Base-by-base conservation (phyloP, 2,329 filamentous ascomycete genomes). In the Dothiorella sarmentorum region DNA sequence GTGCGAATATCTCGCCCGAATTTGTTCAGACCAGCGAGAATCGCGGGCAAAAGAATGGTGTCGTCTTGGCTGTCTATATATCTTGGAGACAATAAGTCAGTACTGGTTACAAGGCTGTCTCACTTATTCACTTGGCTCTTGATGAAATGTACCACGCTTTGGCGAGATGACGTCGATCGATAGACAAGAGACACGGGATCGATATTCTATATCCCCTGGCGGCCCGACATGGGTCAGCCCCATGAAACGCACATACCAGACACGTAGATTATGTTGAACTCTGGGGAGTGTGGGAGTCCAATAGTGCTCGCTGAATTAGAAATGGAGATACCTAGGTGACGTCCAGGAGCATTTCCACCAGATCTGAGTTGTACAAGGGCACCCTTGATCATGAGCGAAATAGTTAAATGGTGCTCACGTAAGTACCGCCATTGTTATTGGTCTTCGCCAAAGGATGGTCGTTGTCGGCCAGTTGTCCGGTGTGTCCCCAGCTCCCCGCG, bases 201-300 rank as follows among this genome's bases (percentile, higher is more conserved):
- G n/a, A n/a, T 77, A 80, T 38, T 69, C 70, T 72, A 81, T 75
- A 0, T 78, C 78, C n/a, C 72, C 69, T 0, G 73, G 72, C 1
- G 72, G 69, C 0, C 71, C 74, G 0, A 68, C 60, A 58, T 78
- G 74, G 0, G 76, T 80, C 7, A 73, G 62, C 0, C 74, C 74
- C 2, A 64, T 62, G 2, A 76, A 61, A 9, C 70, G 68, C 2
- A 71, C 65, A 26, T 68, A 68, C 68, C 68, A 11, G 65, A 53
- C 2, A 64, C 67, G 47, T 76, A 79, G n/a, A n/a, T n/a, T n/a
- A n/a, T 0, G 65, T 70, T 0, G 63, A 53, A 3, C 69, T 67
- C 17, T 69, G 64, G 3, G 73, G 56, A 3, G 69, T 67, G n/a
- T 69, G 64, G 3, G 73, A 55, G 7, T 61, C 61, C 1, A 63